These are phyloP conservation scores for Claviceps sp. DNA, from an alignment of 2,329 filamentous ascomycete species.

Conservation along the genomic window DNA sequence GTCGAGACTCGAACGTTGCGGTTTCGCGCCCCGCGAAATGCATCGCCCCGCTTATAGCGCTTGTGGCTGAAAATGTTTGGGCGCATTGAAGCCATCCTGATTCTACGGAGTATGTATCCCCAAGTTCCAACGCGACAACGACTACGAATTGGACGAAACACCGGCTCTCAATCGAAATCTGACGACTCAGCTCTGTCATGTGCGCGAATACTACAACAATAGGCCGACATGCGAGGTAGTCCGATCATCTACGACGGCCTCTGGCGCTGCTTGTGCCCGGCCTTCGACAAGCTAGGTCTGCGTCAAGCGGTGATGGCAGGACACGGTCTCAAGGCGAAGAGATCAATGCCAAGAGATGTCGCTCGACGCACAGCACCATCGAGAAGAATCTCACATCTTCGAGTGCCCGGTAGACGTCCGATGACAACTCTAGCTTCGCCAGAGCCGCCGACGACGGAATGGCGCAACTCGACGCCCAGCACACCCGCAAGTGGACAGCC, in stretches of 20 bases:
- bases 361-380: constrained; percentile 2
- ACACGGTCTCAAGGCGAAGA: neutral
- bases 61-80: neutral
- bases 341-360: neutral
- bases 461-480: neutral
- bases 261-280: constrained; percentile 51
- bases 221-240: constrained; percentile 16
- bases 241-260: constrained; percentile 39
- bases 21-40: constrained; percentile 14
- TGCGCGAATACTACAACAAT: neutral
- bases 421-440: neutral
- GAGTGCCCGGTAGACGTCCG: neutral
- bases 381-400: neutral
- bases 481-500: neutral
- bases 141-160: too few species aligned
- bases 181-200: too few species aligned
- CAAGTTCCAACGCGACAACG: too few species aligned
- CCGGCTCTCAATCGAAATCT: too few species aligned
- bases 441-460: neutral
- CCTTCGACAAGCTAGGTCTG: constrained; percentile 28
- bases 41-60: constrained; percentile 13
- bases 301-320: constrained; percentile 15
- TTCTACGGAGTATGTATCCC: too few species aligned
- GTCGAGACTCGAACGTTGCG: neutral
- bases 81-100: too few species aligned